Evolutionary conservation across 2,329 filamentous ascomycete species (phyloP), one percentile per base, ranked within the genome.

Genomic region (Pestalotiopsis sp.): DNA sequence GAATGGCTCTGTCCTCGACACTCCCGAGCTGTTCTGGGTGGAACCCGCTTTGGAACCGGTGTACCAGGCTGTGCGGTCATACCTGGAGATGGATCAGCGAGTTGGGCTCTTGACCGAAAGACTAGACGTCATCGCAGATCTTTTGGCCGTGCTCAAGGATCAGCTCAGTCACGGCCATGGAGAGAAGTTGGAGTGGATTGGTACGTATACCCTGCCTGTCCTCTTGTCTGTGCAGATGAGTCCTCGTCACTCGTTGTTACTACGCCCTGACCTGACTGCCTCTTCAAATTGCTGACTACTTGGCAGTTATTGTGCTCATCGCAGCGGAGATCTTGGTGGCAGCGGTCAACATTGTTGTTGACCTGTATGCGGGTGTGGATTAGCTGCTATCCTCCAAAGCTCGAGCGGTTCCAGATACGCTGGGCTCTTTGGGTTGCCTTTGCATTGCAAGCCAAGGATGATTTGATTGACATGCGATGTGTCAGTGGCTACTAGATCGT

Each of bases 71-170:
- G 96, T 98, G 58, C 87, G 96, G 68, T 96, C 92, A 78, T 99
- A 99, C 79, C 85, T 99, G 23, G 96, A 99, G 83, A 98, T 99
- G 93, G 96, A 98, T 80, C 96, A 98, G 84, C 87, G 96, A 68
- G 95, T 98, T 13, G 90, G 91, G 27, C 84, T 99, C 52, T 83
- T 99, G 77, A 98, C 94, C 12, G 95, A 98, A 79, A 86, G 96
- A 67, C 82, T 99, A 73, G 92, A 95, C 72, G 96, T 99, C 67
- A 97, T 98, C 84, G 94, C 93, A 25, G 96, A 98, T 83, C 81
- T 98, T 78, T 82, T 99, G 70, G 93, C 95, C 3, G 95, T 98
- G 69, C 83, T 99, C 66, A 98, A 98, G 81, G 96, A 98, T 80
- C 95, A 98, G 83, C 83, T 98, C 74, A 97, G 93, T 74, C 94